phyloP scores from a whole-genome alignment of 352 stramenopile genomes.

The Proteromonas lacertae region DNA sequence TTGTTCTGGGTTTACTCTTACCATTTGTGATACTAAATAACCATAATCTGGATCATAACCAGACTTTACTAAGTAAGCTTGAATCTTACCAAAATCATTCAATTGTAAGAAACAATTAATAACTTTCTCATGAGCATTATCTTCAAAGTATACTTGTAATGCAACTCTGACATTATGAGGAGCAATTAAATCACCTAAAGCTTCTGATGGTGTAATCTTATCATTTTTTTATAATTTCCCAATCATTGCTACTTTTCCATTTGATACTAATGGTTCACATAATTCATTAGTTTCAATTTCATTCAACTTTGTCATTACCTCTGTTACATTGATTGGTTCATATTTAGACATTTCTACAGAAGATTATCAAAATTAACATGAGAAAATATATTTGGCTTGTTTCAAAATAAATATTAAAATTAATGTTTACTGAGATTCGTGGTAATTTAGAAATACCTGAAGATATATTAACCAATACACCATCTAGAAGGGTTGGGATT shows the following conservation, averaged over 20 bases:
- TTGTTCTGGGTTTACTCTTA: conserved; percentile 81
- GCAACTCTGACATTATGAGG: conserved; percentile 79
- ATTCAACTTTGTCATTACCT: conserved; percentile 87
- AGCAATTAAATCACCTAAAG: conserved; percentile 54
- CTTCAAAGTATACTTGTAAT: conserved; percentile 80
- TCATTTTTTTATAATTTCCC: conserved; percentile 98
- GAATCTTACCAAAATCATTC: conserved; percentile 97
- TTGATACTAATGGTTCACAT: conserved; percentile 74
- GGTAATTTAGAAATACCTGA: no score
- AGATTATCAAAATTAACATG: no score
- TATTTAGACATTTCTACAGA: no score
- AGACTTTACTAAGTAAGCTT: conserved; percentile 46
- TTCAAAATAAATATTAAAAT: no score
- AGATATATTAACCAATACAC: no score
- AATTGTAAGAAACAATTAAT: conserved; percentile 96
- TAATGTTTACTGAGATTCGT: no score
- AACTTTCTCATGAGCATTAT: conserved; percentile 87
- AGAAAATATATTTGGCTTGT: no score
- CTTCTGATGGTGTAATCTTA: conserved; percentile 66
- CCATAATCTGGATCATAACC: conserved; percentile 96
- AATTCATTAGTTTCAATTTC: conserved; percentile 95
- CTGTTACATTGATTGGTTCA: no score
- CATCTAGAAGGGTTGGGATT: no score
- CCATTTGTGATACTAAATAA: conserved; percentile 90
- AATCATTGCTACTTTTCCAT: conserved; percentile 76